A percentile compares a stretch with the other conserved stretches of the same genome.
These are phyloP conservation scores for Fusarium succisae DNA, from an alignment of 2,329 filamentous ascomycete genomes.

Conservation along the genomic window DNA sequence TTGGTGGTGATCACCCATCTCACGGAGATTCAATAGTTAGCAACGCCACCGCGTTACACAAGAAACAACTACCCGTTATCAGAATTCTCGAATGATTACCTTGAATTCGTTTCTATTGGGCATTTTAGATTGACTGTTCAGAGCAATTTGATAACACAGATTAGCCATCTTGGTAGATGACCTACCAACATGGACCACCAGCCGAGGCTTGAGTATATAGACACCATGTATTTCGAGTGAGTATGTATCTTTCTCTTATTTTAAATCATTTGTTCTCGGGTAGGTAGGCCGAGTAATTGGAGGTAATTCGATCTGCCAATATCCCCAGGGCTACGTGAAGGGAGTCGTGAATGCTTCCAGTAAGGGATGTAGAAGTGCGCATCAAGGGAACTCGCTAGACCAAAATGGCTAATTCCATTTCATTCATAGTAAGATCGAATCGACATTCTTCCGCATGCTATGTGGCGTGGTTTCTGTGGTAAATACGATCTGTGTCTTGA, in stretches of 20 bases:
- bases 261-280: too few species aligned
- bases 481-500: background rate
- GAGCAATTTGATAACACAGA: background rate
- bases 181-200: too few species aligned
- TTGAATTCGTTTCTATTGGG: background rate
- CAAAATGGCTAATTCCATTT: background rate
- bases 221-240: background rate
- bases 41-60: background rate
- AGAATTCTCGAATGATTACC: rapidly evolving
- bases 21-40: background rate
- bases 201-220: background rate
- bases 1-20: background rate
- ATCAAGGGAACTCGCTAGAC: background rate
- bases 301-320: background rate
- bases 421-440: background rate
- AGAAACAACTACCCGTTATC: background rate
- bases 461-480: background rate
- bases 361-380: background rate
- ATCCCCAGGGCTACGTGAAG: background rate
- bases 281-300: too few species aligned
- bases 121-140: background rate
- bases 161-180: background rate
- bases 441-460: background rate
- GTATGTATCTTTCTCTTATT: too few species aligned
- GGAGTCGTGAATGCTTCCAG: background rate